phyloP scores from a whole-genome alignment of 2,329 filamentous ascomycete genomes.

The Diaporthe humulicola region DNA sequence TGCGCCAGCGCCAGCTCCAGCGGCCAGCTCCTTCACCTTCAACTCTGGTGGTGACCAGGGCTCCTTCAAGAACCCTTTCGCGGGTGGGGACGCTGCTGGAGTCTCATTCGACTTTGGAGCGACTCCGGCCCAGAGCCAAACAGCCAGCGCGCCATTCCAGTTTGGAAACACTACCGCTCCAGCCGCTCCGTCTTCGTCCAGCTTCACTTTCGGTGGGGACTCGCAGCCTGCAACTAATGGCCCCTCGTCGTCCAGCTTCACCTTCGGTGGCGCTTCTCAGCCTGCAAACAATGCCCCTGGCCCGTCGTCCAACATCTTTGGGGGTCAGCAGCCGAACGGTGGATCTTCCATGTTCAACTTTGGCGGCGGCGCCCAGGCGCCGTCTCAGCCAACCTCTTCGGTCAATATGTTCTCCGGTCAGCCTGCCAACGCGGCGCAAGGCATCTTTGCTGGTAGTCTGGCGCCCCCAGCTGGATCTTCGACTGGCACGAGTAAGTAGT shows the following conservation, averaged over 20 bases:
- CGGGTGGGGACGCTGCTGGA: conserved; percentile 45
- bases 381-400: conserved; percentile 45
- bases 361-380: conserved; percentile 41
- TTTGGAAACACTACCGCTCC: conserved; percentile 39
- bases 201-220: conserved; percentile 37
- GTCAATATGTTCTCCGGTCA: conserved; percentile 46
- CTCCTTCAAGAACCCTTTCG: conserved; percentile 57
- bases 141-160: conserved; percentile 43
- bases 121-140: conserved; percentile 34
- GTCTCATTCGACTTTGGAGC: conserved; percentile 57
- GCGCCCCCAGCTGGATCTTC: conserved; percentile 48
- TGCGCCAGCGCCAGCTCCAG: conserved; percentile 35
- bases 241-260: conserved; percentile 30
- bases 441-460: conserved; percentile 47
- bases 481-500: conserved; percentile 58
- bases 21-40: conserved; percentile 55
- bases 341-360: conserved; percentile 54
- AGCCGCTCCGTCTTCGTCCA: conserved; percentile 26
- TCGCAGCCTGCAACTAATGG: conserved; percentile 27
- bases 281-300: conserved; percentile 38
- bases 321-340: conserved; percentile 42
- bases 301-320: conserved; percentile 41
- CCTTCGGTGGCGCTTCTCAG: conserved; percentile 37
- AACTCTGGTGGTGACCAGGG: conserved; percentile 48
- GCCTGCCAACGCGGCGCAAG: conserved; percentile 45